Evolutionary conservation across 768 basidiomycete species (phyloP), one percentile per base, ranked within the genome.

Genomic region (Pisolithus orientalis): DNA sequence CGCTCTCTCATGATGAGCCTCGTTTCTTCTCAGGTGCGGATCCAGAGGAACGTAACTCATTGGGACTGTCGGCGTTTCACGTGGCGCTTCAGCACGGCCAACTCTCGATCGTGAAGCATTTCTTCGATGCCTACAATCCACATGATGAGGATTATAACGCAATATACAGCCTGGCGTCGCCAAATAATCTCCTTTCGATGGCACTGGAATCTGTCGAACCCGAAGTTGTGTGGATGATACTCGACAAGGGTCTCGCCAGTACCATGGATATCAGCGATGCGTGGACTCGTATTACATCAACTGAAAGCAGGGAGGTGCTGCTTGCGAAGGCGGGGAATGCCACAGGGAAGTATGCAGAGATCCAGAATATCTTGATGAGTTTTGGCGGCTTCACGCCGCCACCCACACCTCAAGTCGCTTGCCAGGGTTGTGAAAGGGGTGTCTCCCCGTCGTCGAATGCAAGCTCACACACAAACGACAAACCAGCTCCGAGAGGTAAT

Each of bases 61-160:
- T 71, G 47, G 77, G 78, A 24, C 70, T 76, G 46, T 85, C 86
- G 4, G 77, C 84, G 2, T 82, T 87, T 69, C 87, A 90, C 65
- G 57, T 81, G 48, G 84, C 85, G 9, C 62, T 90, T 8, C 69
- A 74, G 60, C 61, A 61, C 52, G 82, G 84, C 10, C 71, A 82
- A 57, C 59, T 80, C 29, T 56, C 74, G 11, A 72, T 87, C 53
- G 65, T 84, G 53, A 68, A 74, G 39, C 74, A 83, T 70, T 82
- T 89, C 72, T 72, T 90, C 59, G 72, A 85, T 49, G 68, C 69
- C 27, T 80, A 85, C 61, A 71, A 80, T 39, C 81, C 84, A 5
- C 71, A 74, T 44, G 74, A 80, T 39, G 61, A 70, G 39, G 85
- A 86, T 57, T 68, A 72, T 34, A 58, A 65, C 25, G 62, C 62